Base-by-base conservation (phyloP, 306 rosid species). In the Fagus sylvatica region DNA sequence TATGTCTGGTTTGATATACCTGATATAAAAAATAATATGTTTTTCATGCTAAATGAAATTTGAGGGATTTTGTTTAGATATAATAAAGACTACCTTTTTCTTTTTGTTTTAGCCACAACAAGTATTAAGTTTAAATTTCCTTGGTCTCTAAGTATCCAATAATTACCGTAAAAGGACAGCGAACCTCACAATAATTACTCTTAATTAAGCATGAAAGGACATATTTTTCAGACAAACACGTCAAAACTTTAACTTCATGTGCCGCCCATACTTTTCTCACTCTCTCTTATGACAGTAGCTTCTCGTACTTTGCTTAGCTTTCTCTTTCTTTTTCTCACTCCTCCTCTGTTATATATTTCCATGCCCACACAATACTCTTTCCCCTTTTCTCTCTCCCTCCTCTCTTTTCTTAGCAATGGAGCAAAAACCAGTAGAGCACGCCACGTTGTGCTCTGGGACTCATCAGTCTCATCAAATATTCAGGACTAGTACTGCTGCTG, bases 211-310 rank as follows among this genome's bases (percentile, higher is more conserved):
- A 56, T 60, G 39, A 60, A 28, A 40, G 89, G 88, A 56, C 22
- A 84, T 5, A 77, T 77, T 77, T 39, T 85, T 69, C 22, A 87
- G 77, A 53, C 65, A 39, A 80, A 1, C 10, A 72, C 43, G 17
- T 4, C 39, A 56, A 53, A 37, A 43, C 80, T 87, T 86, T 85
- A 80, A 81, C 87, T 51, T 78, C 75, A 88, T 80, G 85, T 90
- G 96, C 90, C 87, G 91, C 75, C 93, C 93, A 22, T 84, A 34
- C 11, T 53, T 73, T 30, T 39, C 41, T 71, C 41, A 53, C 16
- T 33, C 65, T 4, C 40, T 54, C 36, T 30, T 28, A 73, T 46
- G 51, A 46, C 15, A 46, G 51, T 8, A 34, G 42, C 42, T 9
- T 62, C 5, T 30, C 81, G 75, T 72, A 56, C 73, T 64, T 42